These are phyloP conservation scores for Termitomyces sp. DNA, from an alignment of 768 basidiomycete species.

Conservation along the genomic window DNA sequence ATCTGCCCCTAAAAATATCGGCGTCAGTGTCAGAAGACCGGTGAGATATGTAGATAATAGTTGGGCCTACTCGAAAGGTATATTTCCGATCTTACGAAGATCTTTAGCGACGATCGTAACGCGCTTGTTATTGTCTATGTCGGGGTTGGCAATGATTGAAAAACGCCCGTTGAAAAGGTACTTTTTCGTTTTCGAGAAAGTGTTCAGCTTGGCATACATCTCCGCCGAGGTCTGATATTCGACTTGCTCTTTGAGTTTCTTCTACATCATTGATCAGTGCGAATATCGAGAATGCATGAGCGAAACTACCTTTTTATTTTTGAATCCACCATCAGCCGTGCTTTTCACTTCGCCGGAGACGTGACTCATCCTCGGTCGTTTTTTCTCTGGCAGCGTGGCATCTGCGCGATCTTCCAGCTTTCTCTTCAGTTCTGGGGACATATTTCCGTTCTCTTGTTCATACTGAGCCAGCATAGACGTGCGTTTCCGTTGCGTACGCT, in stretches of 20 bases:
- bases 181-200: neutral
- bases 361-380: neutral
- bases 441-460: neutral
- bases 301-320: neutral
- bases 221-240: slow-evolving; percentile 25
- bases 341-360: neutral
- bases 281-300: neutral
- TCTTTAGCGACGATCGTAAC: slow-evolving; percentile 20
- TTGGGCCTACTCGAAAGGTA: slow-evolving; percentile 22
- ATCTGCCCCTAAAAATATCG: neutral
- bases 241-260: neutral
- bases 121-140: slow-evolving; percentile 18
- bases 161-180: slow-evolving; percentile 20
- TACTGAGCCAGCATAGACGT: neutral
- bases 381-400: neutral
- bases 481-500: neutral
- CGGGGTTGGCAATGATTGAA: slow-evolving; percentile 20
- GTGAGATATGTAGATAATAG: neutral
- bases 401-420: neutral
- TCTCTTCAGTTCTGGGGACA: neutral
- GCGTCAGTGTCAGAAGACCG: neutral
- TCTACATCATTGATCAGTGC: neutral
- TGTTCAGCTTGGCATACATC: slow-evolving; percentile 20
- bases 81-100: slow-evolving; percentile 21
- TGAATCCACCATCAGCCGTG: neutral